Base-by-base conservation (phyloP, 1,284 basidiomycete genomes). In the Sporisorium scitamineum region DNA sequence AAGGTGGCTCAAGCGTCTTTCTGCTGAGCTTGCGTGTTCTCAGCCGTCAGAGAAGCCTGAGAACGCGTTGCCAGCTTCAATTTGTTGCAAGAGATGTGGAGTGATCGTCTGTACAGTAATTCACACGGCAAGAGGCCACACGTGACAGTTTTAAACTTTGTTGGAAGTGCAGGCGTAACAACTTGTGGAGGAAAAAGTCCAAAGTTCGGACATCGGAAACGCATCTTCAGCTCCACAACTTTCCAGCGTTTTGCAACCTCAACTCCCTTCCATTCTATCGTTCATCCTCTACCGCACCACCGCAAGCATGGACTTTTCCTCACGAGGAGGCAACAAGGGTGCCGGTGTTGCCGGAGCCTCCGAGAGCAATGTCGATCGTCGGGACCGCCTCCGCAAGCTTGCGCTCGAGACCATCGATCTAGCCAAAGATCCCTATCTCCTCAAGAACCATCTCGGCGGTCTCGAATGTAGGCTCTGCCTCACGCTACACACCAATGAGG, bases 401-500 rank as follows among this genome's bases (percentile, higher is more conserved):
- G 97, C 85, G 27, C 78, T 85, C 32, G 83, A 85, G 71, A 79
- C 80, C 11, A 82, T 84, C 44, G 83, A 85, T 58, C 65, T 81
- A 7, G 67, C 60, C 51, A 80, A 83, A 93, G 97, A 99, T 87
- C 97, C 97, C 5, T 99, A 99, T 86, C 98, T 99, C 83, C 91
- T 99, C 52, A 93, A 95, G 86, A 99, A 98, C 87, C 97, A 99
- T 86, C 90, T 99, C 63, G 89, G 97, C 47, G 97, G 95, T 10
- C 90, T 99, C 59, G 97, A 99, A 90, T 99, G 97, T 87, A 93
- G 96, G 80, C 90, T 99, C 41, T 99, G 97, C 86, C 88, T 99
- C 41, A 99, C 97, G 0, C 90, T 99, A 7, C 97, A 99, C 87
- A 97, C 97, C 26, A 99, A 99, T 85, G 97, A 99, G 87, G 97